These are phyloP conservation scores for Megacollybia platyphylla DNA, from an alignment of 1,284 basidiomycete species.

Conservation along the genomic window DNA sequence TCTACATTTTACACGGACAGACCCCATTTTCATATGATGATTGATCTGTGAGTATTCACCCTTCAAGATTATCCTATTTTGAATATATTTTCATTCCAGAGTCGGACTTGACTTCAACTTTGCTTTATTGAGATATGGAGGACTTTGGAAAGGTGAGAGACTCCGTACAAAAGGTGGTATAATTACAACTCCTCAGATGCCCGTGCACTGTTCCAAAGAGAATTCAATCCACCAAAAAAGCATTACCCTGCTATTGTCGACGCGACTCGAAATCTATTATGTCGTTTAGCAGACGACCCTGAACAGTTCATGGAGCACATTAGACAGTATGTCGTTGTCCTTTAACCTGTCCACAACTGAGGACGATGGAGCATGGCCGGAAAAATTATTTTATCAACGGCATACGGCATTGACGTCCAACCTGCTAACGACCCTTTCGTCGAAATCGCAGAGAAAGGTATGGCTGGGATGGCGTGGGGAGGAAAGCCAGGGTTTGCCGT, in stretches of 20 bases:
- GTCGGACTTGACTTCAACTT: conserved; percentile 2
- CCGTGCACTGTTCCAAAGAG: neutral
- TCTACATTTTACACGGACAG: neutral
- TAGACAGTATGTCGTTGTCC: neutral
- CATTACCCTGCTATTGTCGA: neutral
- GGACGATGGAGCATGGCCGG: conserved; percentile 4
- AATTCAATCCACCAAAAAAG: neutral
- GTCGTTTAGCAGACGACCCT: neutral
- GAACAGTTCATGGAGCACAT: neutral
- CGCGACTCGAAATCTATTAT: neutral
- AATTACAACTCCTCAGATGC: neutral
- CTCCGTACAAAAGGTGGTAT: neutral
- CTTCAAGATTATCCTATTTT: neutral
- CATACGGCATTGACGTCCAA: conserved; percentile 5
- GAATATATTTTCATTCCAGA: neutral
- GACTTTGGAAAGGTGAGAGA: conserved; percentile 2
- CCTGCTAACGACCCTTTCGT: conserved; percentile 5
- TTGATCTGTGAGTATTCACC: conserved; percentile 4
- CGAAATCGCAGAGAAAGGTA: neutral
- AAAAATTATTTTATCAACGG: conserved; percentile 3
- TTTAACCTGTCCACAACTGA: neutral
- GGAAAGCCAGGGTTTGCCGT: neutral
- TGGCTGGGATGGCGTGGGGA: neutral
- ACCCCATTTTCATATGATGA: conserved; percentile 5
- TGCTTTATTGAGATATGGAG: neutral